A percentile compares a stretch with the other conserved stretches of the same genome.
Evolutionary conservation across 2,329 filamentous ascomycete genomes (phyloP).

Genomic region (Fusarium continuum): DNA sequence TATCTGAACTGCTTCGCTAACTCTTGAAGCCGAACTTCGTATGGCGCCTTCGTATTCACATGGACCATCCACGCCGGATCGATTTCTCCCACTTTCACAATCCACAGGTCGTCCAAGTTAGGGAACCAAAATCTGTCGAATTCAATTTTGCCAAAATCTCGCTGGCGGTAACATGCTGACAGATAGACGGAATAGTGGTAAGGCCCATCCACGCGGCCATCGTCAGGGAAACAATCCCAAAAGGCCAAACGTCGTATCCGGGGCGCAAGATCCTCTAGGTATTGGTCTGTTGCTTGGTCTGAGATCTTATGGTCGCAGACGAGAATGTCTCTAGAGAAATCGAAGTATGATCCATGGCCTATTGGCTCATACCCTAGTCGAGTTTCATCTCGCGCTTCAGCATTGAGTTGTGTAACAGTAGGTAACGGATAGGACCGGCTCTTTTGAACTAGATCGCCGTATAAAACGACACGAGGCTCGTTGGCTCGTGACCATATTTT

Average conservation of each 20-base stretch:
- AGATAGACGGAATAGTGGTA: constrained; percentile 50
- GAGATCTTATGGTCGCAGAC: constrained; percentile 51
- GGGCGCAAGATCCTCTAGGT: constrained; percentile 48
- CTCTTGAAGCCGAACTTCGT: constrained; percentile 44
- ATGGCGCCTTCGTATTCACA: constrained; percentile 45
- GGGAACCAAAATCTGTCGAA: constrained; percentile 53
- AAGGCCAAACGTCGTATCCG: constrained; percentile 49
- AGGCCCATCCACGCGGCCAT: constrained; percentile 48
- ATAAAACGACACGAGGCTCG: constrained; percentile 50
- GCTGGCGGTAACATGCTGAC: constrained; percentile 46
- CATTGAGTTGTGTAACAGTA: constrained; percentile 50
- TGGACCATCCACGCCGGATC: constrained; percentile 50
- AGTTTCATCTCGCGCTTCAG: constrained; percentile 48
- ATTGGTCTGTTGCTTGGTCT: constrained; percentile 45
- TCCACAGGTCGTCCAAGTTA: constrained; percentile 51
- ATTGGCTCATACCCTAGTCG: constrained; percentile 49
- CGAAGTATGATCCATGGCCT: constrained; percentile 49
- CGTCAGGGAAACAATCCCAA: constrained; percentile 54
- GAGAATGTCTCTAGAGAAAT: constrained; percentile 51
- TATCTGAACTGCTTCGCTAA: constrained; percentile 52
- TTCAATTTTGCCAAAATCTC: constrained; percentile 46
- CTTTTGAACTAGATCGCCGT: constrained; percentile 48
- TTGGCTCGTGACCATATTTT: constrained; percentile 51
- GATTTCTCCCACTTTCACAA: constrained; percentile 52
- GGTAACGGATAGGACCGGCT: constrained; percentile 48